Evolutionary conservation across 768 basidiomycete genomes (phyloP).

Genomic region (Fibroporia radiculosa): DNA sequence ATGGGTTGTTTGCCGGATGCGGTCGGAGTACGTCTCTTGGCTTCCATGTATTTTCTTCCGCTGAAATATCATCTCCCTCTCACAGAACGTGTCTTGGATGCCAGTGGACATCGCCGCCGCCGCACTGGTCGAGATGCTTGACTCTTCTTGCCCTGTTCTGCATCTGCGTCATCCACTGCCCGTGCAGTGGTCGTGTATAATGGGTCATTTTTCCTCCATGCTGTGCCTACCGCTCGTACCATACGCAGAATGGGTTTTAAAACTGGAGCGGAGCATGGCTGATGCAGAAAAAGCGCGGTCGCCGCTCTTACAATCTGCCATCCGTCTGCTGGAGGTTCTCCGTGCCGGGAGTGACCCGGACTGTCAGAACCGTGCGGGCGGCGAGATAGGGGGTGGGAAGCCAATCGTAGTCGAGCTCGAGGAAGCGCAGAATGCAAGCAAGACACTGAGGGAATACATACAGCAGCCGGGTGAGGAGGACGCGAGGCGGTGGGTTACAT

Average conservation of each 20-base stretch:
- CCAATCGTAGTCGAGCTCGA: no score
- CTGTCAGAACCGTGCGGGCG: no score
- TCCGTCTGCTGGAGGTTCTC: no score
- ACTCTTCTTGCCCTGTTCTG: not conserved
- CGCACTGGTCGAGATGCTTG: not conserved
- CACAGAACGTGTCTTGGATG: not conserved
- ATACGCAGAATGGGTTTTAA: not conserved
- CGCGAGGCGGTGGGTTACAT: no score
- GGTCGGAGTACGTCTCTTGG: not conserved
- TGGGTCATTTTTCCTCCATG: not conserved
- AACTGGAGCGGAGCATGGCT: not conserved
- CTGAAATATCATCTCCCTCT: not conserved
- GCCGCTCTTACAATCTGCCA: no score
- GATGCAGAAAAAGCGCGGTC: not conserved
- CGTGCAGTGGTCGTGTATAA: not conserved
- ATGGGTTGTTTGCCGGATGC: not conserved
- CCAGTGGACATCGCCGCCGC: not conserved
- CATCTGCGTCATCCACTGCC: not conserved
- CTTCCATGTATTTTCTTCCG: not conserved
- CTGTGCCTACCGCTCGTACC: not conserved
- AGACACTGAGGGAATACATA: no score
- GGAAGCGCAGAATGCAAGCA: no score
- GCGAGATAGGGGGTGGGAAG: no score
- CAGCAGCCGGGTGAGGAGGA: no score
- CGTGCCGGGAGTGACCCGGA: no score